Percentiles rank a stretch among this genome's conserved stretches.
phyloP scores from a whole-genome alignment of 2,329 filamentous ascomycete species.

The Fusarium fujikuroi region DNA sequence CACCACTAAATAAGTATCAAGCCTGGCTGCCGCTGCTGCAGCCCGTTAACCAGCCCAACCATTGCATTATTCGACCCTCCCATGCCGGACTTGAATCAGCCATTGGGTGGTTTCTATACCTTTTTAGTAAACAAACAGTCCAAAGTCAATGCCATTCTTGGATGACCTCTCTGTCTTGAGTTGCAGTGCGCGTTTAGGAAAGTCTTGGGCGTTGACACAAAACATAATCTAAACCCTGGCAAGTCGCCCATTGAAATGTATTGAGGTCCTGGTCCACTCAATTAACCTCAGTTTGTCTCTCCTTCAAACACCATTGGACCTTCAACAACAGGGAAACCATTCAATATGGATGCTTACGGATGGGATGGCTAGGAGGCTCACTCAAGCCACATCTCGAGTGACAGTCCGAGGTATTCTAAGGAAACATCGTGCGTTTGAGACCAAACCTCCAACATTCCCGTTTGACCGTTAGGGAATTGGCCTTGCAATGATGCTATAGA shows the following conservation, averaged over 20 bases:
- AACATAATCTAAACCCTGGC: constrained; percentile 5
- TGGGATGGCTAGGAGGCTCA: not conserved
- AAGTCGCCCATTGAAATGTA: constrained; percentile 20
- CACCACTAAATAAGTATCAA: constrained; percentile 19
- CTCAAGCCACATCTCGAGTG: not conserved
- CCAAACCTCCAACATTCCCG: constrained; percentile 14
- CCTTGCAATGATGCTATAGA: not conserved
- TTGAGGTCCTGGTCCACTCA: constrained; percentile 20
- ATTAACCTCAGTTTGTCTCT: constrained; percentile 27
- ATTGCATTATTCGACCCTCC: constrained; percentile 16
- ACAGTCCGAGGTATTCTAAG: constrained; percentile 7
- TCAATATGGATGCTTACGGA: not conserved
- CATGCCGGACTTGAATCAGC: not conserved
- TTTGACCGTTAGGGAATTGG: not conserved
- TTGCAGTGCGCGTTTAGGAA: constrained; percentile 5
- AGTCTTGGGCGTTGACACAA: constrained; percentile 15
- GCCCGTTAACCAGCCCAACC: constrained; percentile 22
- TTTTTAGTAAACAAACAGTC: constrained; percentile 2
- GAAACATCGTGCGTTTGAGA: constrained; percentile 25
- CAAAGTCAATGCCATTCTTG: not conserved
- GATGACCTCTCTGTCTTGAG: not conserved
- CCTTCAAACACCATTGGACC: constrained; percentile 24
- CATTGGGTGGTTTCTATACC: constrained; percentile 14
- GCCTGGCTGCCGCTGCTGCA: constrained; percentile 27
- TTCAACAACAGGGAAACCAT: not conserved